Base-by-base conservation (phyloP, 1,284 basidiomycete genomes). In the Ustilago tritici region DNA sequence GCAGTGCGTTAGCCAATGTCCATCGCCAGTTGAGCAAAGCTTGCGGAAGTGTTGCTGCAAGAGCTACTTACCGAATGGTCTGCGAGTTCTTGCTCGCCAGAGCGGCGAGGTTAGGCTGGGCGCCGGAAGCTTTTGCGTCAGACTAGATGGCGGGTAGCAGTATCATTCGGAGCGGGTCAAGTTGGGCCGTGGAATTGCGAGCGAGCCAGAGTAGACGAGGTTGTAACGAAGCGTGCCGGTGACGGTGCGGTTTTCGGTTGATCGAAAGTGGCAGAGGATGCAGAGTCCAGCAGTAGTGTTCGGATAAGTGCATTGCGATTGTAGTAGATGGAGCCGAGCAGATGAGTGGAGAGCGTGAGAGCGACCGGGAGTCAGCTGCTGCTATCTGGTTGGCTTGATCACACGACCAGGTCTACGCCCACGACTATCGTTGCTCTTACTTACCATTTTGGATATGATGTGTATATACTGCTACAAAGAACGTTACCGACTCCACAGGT, bases 51-150 rank as follows among this genome's bases (percentile, higher is more conserved):
- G 10, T 36, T 14, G 11, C 47, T 31, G 34, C n/a, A 12, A 14
- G 36, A 41, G 32, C 15, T 32, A 41, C 58, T 38, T 57, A 80
- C 78, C 79, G 73, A 46, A 81, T 74, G 41, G 74, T 59, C 38
- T 69, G 67, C 23, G 79, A 81, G 68, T 79, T 73, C 58, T 66
- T 73, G 61, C 65, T 71, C 19, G 79, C 79, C 61, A 81, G 56
- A 61, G 79, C 79, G 56, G 79, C 79, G 58, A 81, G 75, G 66
- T 81, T 81, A 55, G 79, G 70, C 64, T 74, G 67, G 8, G 70
- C 68, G 60, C 71, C 71, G 14, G 71, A 52, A n/a, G 76, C 61
- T 50, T 74, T 77, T 65, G 75, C 70, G 70, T 77, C 70, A 56
- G 75, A 77, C 75, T 73, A 28, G n/a, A 28, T 36, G 10, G 34